phyloP scores from a whole-genome alignment of 163 green algal genomes.

The Scenedesmus sp. region DNA sequence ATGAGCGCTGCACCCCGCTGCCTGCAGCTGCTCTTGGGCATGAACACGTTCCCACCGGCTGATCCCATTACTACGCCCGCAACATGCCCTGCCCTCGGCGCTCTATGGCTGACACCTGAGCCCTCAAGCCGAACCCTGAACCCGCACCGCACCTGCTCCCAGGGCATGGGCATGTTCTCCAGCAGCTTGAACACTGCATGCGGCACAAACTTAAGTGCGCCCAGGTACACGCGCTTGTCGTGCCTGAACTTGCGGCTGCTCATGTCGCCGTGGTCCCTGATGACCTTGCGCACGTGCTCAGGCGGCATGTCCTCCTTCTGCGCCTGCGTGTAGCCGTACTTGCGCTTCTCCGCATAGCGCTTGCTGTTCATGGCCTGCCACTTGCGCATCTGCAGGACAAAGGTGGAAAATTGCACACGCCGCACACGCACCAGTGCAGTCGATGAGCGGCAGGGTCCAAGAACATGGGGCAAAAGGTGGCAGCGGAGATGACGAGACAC shows the following conservation, averaged over 20 bases:
- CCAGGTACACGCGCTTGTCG: conserved; percentile 99
- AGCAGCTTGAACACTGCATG: conserved; percentile 99
- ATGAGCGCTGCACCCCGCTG: too few relatives aligned
- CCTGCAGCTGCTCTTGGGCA: too few relatives aligned
- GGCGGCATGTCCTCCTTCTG: conserved; percentile 99
- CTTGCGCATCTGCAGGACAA: conserved; percentile 90
- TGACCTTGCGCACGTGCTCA: conserved; percentile 96
- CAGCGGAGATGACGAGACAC: too few relatives aligned
- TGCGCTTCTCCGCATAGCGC: conserved; percentile 94
- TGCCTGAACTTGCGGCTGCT: conserved; percentile 96
- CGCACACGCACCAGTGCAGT: too few relatives aligned
- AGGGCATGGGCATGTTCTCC: conserved; percentile 99
- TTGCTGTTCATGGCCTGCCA: conserved; percentile 96
- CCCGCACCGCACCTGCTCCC: conserved; percentile 90
- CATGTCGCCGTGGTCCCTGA: conserved; percentile 98
- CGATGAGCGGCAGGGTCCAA: too few relatives aligned
- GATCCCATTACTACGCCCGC: too few relatives aligned
- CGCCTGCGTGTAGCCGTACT: conserved; percentile 92
- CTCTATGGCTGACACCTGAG: not conserved
- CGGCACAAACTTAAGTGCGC: conserved; percentile 99
- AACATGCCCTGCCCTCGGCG: not conserved
- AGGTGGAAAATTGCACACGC: too few relatives aligned
- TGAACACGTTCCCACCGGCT: too few relatives aligned
- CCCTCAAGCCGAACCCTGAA: not conserved
- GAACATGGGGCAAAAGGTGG: too few relatives aligned